These are phyloP conservation scores for Fusarium kyushuense DNA, from an alignment of 2,329 filamentous ascomycete genomes.

Conservation along the genomic window DNA sequence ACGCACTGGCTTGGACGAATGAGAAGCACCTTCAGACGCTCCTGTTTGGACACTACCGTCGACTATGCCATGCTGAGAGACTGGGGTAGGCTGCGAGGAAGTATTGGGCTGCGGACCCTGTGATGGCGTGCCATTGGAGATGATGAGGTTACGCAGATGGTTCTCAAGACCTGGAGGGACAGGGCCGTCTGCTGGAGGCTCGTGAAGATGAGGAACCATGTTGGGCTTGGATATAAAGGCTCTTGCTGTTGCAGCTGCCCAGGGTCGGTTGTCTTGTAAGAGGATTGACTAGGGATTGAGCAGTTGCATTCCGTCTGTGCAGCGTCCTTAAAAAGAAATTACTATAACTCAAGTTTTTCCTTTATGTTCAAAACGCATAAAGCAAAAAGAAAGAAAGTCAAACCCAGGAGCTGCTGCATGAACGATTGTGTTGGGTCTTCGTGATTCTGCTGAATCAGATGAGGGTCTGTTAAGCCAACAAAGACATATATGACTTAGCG, in stretches of 20 bases:
- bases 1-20: conserved; percentile 51
- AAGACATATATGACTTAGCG: conserved; percentile 7
- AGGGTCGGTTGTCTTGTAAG: conserved; percentile 10
- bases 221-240: neutral
- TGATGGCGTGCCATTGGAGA: conserved; percentile 60
- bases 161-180: conserved; percentile 61
- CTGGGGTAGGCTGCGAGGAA: conserved; percentile 9
- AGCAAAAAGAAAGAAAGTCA: neutral
- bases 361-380: neutral
- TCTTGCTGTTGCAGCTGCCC: neutral
- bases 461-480: conserved; percentile 18
- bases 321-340: neutral
- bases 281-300: conserved; percentile 14
- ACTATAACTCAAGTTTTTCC: neutral
- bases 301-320: conserved; percentile 16
- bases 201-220: conserved; percentile 28
- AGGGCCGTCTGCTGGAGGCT: conserved; percentile 8
- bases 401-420: conserved; percentile 2
- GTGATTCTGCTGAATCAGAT: conserved; percentile 25
- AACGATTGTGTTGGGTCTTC: conserved; percentile 6
- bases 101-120: conserved; percentile 17
- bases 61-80: neutral
- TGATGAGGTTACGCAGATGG: conserved; percentile 69
- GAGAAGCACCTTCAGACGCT: conserved; percentile 14
- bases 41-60: neutral